These are phyloP conservation scores for Ustilago shanxiensis DNA, from an alignment of 1,284 basidiomycete genomes.

Conservation along the genomic window DNA sequence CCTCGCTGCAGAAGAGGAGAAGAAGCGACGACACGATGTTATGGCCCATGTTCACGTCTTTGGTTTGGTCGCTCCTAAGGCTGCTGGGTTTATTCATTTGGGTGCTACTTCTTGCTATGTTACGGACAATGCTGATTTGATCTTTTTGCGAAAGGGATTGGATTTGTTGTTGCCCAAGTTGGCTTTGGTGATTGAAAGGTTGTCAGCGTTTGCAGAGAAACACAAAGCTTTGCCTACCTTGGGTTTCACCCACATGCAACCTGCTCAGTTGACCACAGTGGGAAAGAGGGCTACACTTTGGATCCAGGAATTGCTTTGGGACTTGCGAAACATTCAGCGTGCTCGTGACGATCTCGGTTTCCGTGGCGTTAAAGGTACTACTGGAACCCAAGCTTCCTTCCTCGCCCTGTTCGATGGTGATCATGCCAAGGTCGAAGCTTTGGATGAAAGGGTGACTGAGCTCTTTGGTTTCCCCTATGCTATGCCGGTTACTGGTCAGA, in stretches of 20 bases:
- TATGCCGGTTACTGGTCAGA: constrained; percentile 98
- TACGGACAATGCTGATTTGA: constrained; percentile 90
- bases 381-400: constrained; percentile 97
- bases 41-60: constrained; percentile 99
- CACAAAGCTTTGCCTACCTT: constrained; percentile 73
- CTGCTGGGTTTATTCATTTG: constrained; percentile 96
- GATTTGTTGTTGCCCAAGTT: constrained; percentile 88
- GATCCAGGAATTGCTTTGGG: constrained; percentile 95
- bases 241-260: constrained; percentile 99
- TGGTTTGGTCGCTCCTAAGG: constrained; percentile 90
- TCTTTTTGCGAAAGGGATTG: constrained; percentile 91
- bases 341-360: constrained; percentile 95
- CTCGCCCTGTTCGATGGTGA: constrained; percentile 93
- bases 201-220: constrained; percentile 81
- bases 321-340: constrained; percentile 90
- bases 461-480: constrained; percentile 92
- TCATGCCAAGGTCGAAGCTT: constrained; percentile 83
- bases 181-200: constrained; percentile 87
- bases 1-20: constrained; percentile 92
- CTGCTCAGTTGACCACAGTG: constrained; percentile 97
- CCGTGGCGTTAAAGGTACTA: constrained; percentile 98
- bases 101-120: constrained; percentile 99
- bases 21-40: constrained; percentile 96
- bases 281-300: constrained; percentile 99
- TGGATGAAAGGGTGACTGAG: constrained; percentile 82